Conservation (phyloP, 139 green algal species). For the Protoeuglena noctilucae region DNA sequence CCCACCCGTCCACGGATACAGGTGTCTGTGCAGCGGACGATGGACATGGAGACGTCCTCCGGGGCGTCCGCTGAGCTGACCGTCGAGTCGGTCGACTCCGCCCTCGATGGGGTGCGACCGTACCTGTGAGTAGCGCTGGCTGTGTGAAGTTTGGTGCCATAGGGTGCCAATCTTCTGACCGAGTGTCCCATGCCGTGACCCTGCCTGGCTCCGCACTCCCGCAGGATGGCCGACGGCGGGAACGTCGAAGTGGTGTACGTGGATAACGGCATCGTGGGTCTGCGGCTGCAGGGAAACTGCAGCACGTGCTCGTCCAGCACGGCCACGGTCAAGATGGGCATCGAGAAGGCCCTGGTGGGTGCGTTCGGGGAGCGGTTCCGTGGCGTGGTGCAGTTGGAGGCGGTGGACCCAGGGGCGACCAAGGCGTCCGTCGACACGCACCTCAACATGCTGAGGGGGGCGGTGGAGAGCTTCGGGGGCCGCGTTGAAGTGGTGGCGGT, state of each 20-base stretch:
- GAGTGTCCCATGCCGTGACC: too few species aligned
- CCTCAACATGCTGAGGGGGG: conserved; percentile 64
- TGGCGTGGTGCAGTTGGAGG: conserved; percentile 30
- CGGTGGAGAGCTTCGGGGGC: conserved; percentile 55
- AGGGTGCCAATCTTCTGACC: too few species aligned
- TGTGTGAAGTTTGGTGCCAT: too few species aligned
- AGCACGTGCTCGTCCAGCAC: conserved; percentile 59
- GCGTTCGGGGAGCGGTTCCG: conserved; percentile 28
- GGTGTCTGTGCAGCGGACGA: neutral
- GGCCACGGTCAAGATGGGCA: conserved; percentile 87
- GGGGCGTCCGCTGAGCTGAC: conserved; percentile 13
- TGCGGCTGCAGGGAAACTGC: conserved; percentile 52
- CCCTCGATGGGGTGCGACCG: conserved; percentile 5
- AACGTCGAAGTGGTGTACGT: conserved; percentile 53
- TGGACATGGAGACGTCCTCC: neutral
- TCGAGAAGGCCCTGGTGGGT: conserved; percentile 53
- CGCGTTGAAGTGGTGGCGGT: conserved; percentile 51
- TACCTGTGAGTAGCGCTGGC: too few species aligned
- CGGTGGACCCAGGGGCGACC: conserved; percentile 20
- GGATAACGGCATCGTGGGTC: conserved; percentile 39
- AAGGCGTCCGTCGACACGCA: conserved; percentile 44
- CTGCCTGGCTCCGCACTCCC: too few species aligned
- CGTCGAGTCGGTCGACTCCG: conserved; percentile 34
- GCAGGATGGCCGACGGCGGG: conserved; percentile 6
- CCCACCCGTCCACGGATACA: too few species aligned